phyloP scores from a whole-genome alignment of 805 yeast species.

The Phaffomyces antillensis region DNA sequence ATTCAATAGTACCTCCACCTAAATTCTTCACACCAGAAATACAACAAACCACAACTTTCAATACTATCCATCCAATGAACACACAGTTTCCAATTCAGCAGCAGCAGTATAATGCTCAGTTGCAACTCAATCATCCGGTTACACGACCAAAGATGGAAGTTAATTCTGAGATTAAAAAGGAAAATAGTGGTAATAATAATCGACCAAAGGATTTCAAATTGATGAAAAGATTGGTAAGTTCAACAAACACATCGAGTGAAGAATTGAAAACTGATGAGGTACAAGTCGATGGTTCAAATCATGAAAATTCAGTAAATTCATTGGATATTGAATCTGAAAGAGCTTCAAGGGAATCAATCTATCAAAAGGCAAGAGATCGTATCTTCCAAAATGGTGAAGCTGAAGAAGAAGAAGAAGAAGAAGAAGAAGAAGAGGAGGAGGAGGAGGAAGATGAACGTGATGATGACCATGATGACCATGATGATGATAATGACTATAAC shows the following conservation, averaged over 20 bases:
- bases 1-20: constrained; percentile 10
- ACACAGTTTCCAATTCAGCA: neutral
- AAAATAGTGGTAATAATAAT: neutral
- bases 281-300: neutral
- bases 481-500: neutral
- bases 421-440: constrained; percentile 14
- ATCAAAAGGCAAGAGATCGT: constrained; percentile 33
- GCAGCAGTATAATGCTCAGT: no score
- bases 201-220: constrained; percentile 17
- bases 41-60: constrained; percentile 6
- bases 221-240: constrained; percentile 17
- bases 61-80: no score
- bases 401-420: constrained; percentile 24
- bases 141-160: neutral
- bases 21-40: constrained; percentile 15
- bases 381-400: constrained; percentile 27
- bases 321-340: constrained; percentile 27
- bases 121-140: no score
- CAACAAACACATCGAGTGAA: neutral
- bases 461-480: neutral
- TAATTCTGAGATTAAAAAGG: neutral
- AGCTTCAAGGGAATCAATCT: constrained; percentile 35
- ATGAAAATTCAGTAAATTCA: neutral
- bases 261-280: neutral
- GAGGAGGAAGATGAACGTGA: constrained; percentile 8